These are phyloP conservation scores for Ophiocordyceps camponoti-floridani DNA, from an alignment of 2,329 filamentous ascomycete genomes.

Conservation along the genomic window DNA sequence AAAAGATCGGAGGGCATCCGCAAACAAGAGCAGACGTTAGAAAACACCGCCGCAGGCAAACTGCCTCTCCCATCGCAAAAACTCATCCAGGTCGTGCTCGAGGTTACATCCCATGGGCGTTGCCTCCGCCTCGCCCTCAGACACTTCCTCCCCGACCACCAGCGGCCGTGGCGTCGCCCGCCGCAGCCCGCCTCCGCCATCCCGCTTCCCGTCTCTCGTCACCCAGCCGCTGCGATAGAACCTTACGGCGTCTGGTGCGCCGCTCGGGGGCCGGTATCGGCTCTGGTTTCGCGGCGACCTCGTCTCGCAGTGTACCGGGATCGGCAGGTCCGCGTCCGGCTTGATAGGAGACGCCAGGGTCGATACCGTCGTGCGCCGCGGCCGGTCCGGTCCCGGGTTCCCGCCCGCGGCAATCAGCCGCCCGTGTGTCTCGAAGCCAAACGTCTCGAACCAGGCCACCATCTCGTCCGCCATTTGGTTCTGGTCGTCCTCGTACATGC, in stretches of 20 bases:
- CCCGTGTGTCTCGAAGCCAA: conserved; percentile 26
- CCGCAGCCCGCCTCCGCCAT: not conserved
- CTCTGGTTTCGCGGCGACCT: conserved; percentile 10
- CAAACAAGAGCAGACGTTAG: conserved; percentile 2
- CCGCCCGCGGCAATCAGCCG: conserved; percentile 14
- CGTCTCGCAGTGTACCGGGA: conserved; percentile 17
- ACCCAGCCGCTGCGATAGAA: conserved; percentile 10
- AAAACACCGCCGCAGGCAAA: conserved; percentile 21
- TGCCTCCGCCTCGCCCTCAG: conserved; percentile 10
- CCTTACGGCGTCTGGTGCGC: conserved; percentile 11
- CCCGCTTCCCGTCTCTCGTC: not conserved
- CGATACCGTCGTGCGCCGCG: conserved; percentile 3
- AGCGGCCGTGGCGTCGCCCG: conserved; percentile 19
- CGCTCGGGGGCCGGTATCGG: conserved; percentile 3
- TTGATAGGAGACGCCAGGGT: conserved; percentile 11
- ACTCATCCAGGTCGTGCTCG: conserved; percentile 39
- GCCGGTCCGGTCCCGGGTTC: conserved; percentile 4
- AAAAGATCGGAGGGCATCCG: not conserved
- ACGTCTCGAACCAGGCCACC: conserved; percentile 30
- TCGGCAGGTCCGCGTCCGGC: conserved; percentile 17
- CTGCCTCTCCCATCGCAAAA: conserved; percentile 37
- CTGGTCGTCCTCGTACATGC: conserved; percentile 25
- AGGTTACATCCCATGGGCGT: conserved; percentile 45
- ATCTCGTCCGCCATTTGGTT: conserved; percentile 22
- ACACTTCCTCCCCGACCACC: conserved; percentile 20